Base-by-base conservation (phyloP, 768 basidiomycete species). In the Gymnopilus dilepis region DNA sequence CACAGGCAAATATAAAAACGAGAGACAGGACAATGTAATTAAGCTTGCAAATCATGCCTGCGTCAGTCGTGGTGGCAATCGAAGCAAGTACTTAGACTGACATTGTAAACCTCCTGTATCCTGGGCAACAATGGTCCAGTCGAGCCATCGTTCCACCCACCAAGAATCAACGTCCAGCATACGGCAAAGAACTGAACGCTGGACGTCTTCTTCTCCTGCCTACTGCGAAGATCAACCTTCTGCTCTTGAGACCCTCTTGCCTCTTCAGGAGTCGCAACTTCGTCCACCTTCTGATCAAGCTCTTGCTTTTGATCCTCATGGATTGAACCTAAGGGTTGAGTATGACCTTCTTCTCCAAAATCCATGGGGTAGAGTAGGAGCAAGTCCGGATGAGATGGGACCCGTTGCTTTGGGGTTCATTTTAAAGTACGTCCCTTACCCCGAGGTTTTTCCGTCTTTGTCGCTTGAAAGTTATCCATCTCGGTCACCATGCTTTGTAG, bases 91-190 rank as follows among this genome's bases (percentile, higher is more conserved):
- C 13, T 31, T 28, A 30, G 4, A 47, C 69, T 83, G 84, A 67
- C 83, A 74, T 59, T 63, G 66, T 78, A 92, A 77, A 67, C 80
- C 7, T 72, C 70, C 69, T 90, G 90, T 47, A 94, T 87, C 11
- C 85, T 79, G 1, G 90, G 92, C 2, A 94, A 73, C 19, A 95
- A 74, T 0, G 92, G 90, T 1, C 92, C 92, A 11, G 85, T 84
- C 0, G 86, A 82, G 9, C 86, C 88, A 70, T 92, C 92, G 66
- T 89, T 91, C 90, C 91, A 94, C 17, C 92, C 92, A 11, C 80
- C 80, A 6, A 91, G 72, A 61, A 88, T 86, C 53, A 89, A 56
- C 13, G 78, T 74, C 76, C 78, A 84, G 64, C 86, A 89, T 33
- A 87, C 72, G 0, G 86, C 71, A 11, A 73, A 64, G 61, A 88